Evolutionary conservation across 148 eudicot species (phyloP).

Genomic region (Suaeda aralocaspica): DNA sequence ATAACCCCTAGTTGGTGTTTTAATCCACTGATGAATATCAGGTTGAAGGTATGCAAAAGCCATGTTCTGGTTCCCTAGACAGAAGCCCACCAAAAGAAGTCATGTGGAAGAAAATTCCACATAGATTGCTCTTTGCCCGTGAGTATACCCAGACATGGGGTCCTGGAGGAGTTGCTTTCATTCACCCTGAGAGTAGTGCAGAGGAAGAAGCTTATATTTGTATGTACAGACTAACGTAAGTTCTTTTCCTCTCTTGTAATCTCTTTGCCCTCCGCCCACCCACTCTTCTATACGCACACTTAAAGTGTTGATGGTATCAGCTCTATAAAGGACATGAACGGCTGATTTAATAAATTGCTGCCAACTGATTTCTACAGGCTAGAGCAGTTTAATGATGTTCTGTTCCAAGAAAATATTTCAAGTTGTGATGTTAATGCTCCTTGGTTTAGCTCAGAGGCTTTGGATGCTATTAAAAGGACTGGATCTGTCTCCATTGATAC

Average conservation of each 20-base stretch:
- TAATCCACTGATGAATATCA: slow-evolving; percentile 26
- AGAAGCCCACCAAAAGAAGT: slow-evolving; percentile 69
- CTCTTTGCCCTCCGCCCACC: not conserved
- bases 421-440: slow-evolving; percentile 48
- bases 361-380: slow-evolving; percentile 41
- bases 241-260: not conserved
- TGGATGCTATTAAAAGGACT: slow-evolving; percentile 35
- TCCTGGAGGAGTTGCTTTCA: slow-evolving; percentile 93
- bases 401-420: slow-evolving; percentile 63
- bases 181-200: slow-evolving; percentile 59
- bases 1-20: slow-evolving; percentile 1
- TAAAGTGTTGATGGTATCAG: not conserved
- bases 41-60: slow-evolving; percentile 85
- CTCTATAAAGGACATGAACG: not conserved
- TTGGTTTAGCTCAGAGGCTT: slow-evolving; percentile 46
- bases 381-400: slow-evolving; percentile 97
- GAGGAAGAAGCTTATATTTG: slow-evolving; percentile 55
- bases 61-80: slow-evolving; percentile 75
- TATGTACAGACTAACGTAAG: slow-evolving; percentile 85
- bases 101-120: slow-evolving; percentile 61
- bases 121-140: slow-evolving; percentile 81
- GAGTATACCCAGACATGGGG: slow-evolving; percentile 75
- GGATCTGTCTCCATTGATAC: slow-evolving; percentile 36
- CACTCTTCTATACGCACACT: not conserved
- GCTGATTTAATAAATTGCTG: not conserved